Conservation (phyloP, 331 rosid species). For the Quercus tomentella region DNA sequence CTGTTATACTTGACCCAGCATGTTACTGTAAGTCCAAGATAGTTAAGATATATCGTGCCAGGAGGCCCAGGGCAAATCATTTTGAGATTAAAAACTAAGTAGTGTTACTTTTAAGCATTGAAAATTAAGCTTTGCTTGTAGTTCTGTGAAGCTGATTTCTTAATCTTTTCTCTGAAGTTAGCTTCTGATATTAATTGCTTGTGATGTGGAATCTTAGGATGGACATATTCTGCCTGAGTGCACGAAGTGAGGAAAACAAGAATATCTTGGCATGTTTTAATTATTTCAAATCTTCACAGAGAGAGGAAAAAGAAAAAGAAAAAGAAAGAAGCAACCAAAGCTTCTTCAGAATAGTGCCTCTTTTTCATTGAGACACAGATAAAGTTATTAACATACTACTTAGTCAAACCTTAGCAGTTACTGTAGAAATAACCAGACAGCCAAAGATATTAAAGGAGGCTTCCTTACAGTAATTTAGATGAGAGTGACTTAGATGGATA, state of each 20-base stretch:
- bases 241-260: background rate
- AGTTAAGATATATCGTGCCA: background rate
- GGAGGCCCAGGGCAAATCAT: background rate
- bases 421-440: background rate
- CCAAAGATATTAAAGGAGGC: background rate
- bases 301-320: background rate
- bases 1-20: slow-evolving; percentile 95
- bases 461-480: background rate
- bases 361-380: background rate
- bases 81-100: background rate
- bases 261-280: background rate
- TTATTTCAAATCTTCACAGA: background rate
- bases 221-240: background rate
- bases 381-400: background rate
- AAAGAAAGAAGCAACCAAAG: background rate
- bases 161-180: background rate
- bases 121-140: background rate
- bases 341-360: background rate
- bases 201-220: background rate
- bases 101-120: background rate
- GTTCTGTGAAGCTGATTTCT: background rate
- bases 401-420: background rate
- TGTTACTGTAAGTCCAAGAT: slow-evolving; percentile 73
- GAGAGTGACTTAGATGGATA: background rate
- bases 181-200: background rate